Percentiles rank a stretch among this genome's conserved stretches.
Conservation (phyloP, 345 rosid species). For the Tarenaya hassleriana region DNA sequence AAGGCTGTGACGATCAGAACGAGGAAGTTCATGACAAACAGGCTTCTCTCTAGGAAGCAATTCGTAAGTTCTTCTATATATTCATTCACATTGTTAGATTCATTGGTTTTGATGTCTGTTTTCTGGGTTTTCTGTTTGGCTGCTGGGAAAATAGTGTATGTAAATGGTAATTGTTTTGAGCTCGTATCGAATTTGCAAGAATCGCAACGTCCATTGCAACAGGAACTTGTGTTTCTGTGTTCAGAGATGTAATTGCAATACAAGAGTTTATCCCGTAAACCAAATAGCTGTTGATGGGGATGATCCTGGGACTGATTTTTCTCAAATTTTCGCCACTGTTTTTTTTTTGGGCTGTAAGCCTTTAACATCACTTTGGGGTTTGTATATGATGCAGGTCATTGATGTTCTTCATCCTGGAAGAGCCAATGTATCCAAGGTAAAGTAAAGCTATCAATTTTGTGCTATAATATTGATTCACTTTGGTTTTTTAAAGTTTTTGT, state of each 20-base stretch:
- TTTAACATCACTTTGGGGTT: too few relatives aligned
- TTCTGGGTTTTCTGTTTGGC: neutral
- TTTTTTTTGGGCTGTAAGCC: too few relatives aligned
- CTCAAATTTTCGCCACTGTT: too few relatives aligned
- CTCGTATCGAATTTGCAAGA: too few relatives aligned
- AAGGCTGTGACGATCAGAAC: conserved; percentile 87
- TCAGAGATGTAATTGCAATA: too few relatives aligned
- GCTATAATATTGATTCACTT: neutral
- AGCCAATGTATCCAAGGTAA: conserved; percentile 89
- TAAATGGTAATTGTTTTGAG: neutral
- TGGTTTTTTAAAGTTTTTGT: too few relatives aligned
- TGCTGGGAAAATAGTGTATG: neutral
- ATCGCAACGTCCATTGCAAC: too few relatives aligned
- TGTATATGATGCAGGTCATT: conserved; percentile 44
- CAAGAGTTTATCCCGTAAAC: too few relatives aligned
- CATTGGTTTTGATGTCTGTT: neutral
- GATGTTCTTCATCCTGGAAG: conserved; percentile 97
- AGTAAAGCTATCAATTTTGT: neutral
- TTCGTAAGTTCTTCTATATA: conserved; percentile 46
- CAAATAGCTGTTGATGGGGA: too few relatives aligned
- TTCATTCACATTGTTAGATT: too few relatives aligned
- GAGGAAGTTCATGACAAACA: conserved; percentile 94
- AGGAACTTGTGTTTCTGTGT: too few relatives aligned
- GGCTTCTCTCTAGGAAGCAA: conserved; percentile 96
- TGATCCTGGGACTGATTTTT: too few relatives aligned